A percentile compares a stretch with the other conserved stretches of the same genome.
Conservation (phyloP, 371 early-diverging fungal genomes). For the Rhizomucor pusillus region DNA sequence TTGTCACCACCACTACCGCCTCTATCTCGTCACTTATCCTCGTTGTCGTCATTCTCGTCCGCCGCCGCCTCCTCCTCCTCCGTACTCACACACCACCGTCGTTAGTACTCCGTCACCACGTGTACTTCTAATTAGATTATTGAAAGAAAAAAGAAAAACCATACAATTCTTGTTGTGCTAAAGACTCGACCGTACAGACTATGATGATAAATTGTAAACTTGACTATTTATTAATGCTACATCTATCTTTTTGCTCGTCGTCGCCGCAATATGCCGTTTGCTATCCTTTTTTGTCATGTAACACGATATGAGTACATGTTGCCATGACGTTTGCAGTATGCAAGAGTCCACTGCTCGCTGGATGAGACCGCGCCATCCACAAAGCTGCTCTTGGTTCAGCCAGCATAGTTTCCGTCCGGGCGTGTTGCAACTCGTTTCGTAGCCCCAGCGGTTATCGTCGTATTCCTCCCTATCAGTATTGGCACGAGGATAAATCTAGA, state of each 20-base stretch:
- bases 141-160: no score
- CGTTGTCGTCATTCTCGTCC: no score
- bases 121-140: no score
- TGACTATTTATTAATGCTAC: background rate
- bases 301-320: conserved; percentile 72
- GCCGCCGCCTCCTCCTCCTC: no score
- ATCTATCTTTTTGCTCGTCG: conserved; percentile 25
- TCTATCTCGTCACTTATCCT: background rate
- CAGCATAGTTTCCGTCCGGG: conserved; percentile 86
- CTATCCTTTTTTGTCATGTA: conserved; percentile 71
- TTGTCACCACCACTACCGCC: background rate
- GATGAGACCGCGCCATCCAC: conserved; percentile 81
- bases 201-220: background rate
- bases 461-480: conserved; percentile 63
- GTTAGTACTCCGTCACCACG: no score
- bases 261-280: conserved; percentile 62
- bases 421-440: conserved; percentile 85
- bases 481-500: conserved; percentile 80
- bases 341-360: conserved; percentile 93
- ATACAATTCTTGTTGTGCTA: no score
- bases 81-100: no score
- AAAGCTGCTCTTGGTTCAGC: conserved; percentile 74
- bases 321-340: conserved; percentile 78
- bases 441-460: conserved; percentile 86
- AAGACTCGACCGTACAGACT: background rate